Conservation (phyloP, 2,329 filamentous ascomycete species). For the Fusarium globosum region DNA sequence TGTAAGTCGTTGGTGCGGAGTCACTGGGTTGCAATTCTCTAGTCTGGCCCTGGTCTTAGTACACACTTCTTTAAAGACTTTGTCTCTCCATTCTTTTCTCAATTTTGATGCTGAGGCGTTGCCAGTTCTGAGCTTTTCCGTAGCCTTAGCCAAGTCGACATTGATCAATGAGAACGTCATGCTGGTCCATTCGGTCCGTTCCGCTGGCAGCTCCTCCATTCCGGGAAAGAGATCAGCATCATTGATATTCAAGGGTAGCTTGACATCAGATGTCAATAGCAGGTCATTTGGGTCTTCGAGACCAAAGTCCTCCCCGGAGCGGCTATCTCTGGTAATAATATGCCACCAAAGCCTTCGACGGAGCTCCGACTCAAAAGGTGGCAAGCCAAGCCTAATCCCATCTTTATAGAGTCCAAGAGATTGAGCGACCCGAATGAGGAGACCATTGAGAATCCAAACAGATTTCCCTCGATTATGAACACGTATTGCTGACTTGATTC, state of each 20-base stretch:
- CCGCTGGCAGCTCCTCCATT: not conserved
- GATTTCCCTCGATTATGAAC: constrained; percentile 1
- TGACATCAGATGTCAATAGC: not conserved
- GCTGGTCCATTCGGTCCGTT: not conserved
- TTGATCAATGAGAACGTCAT: not conserved
- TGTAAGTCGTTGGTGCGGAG: not conserved
- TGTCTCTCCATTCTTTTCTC: not conserved
- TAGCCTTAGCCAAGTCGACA: not conserved
- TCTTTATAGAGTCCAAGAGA: not conserved
- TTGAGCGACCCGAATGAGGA: not conserved
- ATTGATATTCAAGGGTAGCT: not conserved
- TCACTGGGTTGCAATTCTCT: not conserved
- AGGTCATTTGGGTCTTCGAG: not conserved
- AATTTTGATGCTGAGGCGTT: rapidly evolving
- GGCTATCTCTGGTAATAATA: constrained; percentile 3
- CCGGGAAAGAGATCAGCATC: not conserved
- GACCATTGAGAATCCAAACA: constrained; percentile 4
- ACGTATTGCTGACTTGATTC: not conserved
- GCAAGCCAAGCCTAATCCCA: not conserved
- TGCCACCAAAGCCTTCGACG: constrained; percentile 18
- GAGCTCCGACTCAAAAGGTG: not conserved
- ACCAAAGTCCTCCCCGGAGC: constrained; percentile 3
- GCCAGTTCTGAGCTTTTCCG: not conserved
- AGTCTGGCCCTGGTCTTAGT: not conserved
- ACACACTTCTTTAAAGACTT: not conserved